phyloP scores from a whole-genome alignment of 2,329 filamentous ascomycete genomes.

The Scolecobasidium constrictum region DNA sequence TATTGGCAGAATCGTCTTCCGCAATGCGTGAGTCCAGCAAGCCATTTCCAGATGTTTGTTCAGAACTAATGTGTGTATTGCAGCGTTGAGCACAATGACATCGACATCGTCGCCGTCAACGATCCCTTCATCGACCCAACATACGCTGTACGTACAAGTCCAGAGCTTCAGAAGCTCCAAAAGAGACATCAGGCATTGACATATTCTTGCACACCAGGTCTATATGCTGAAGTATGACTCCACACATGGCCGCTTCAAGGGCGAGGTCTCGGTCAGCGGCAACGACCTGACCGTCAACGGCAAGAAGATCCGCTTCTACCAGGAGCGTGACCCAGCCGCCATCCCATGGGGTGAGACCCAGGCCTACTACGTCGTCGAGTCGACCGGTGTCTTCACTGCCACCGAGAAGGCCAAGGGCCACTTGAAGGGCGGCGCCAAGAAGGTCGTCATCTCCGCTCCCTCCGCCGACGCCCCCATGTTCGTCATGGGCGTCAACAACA shows the following conservation, averaged over 20 bases:
- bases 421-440: constrained; percentile 95
- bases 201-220: constrained; percentile 44
- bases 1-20: constrained; percentile 98
- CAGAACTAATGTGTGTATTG: constrained; percentile 11
- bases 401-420: constrained; percentile 89
- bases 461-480: constrained; percentile 98
- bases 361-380: constrained; percentile 92
- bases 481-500: constrained; percentile 98
- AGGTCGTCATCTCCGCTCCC: constrained; percentile 75
- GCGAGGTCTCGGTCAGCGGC: constrained; percentile 64
- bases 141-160: constrained; percentile 74
- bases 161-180: background rate
- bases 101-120: constrained; percentile 94
- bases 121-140: constrained; percentile 97
- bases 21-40: constrained; percentile 67
- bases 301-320: constrained; percentile 93
- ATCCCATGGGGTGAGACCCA: constrained; percentile 86
- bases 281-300: constrained; percentile 77
- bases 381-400: constrained; percentile 98
- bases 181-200: constrained; percentile 20
- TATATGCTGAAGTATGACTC: constrained; percentile 99
- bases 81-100: constrained; percentile 72
- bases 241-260: constrained; percentile 94
- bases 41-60: constrained; percentile 6
- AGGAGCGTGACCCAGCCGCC: constrained; percentile 74